Evolutionary conservation across 2,329 filamentous ascomycete species (phyloP), one percentile per base, ranked within the genome.

Genomic region (Thielaviopsis punctulata): DNA sequence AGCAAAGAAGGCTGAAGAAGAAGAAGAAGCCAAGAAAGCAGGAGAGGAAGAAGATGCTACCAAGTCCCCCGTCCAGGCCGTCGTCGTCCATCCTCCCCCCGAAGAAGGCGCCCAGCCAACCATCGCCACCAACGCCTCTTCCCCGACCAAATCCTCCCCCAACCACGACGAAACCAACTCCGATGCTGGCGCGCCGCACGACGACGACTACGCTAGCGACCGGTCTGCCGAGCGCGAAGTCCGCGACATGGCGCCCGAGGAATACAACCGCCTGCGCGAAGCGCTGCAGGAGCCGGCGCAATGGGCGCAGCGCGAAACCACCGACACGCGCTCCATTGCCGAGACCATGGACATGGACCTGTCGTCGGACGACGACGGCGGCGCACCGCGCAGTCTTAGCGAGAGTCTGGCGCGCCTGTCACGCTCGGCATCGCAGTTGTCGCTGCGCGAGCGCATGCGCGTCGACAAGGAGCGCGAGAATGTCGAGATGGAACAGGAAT

Each of bases 401-500:
- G 53, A 55, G 23, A 43, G 45, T 15, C 39, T 55, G 21, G 53
- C 53, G 22, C 45, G 53, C 6, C 46, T 55, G 15, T 51, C 48
- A n/a, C 46, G 45, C 24, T 45, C 36, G 9, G 44, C 46, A 9
- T 52, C 49, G 8, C 10, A 41, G 19, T 24, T 55, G 36, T 49
- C 45, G 33, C 33, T 55, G 41, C 45, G 53, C 3, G 53, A 55
- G 27, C 33, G 49, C 7, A 41, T 55, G 27, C 47, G 49, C 22
- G 36, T 22, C n/a, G 57, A 57, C 24, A 52, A 57, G 22, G 55
- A 59, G 27, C 55, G 58, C 48, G 56, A 57, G 6, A 49, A 52
- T 21, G 55, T 58, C 24, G 56, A 54, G 43, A 54, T 56, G 47
- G 57, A 55, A 21, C 50, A 36, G 22, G 53, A 55, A 46, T 55